Evolutionary conservation across 176 grass and related monocot genomes (phyloP).

Genomic region (Musa acuminata): DNA sequence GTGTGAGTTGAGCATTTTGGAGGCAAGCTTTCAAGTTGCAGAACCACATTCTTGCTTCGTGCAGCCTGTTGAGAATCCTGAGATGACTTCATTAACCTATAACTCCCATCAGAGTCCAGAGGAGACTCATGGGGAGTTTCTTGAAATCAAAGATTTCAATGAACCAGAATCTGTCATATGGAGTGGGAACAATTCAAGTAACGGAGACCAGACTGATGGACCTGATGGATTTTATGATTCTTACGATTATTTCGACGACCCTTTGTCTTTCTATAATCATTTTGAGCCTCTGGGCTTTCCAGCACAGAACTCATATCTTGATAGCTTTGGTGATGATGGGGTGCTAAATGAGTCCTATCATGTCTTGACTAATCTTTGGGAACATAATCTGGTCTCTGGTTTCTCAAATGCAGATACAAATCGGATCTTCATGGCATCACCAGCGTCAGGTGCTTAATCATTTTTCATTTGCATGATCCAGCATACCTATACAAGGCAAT

Average conservation of each 20-base stretch:
- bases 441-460: conserved; percentile 48
- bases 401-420: conserved; percentile 29
- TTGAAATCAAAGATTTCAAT: conserved; percentile 77
- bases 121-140: conserved; percentile 46
- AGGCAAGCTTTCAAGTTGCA: conserved; percentile 21
- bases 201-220: conserved; percentile 17
- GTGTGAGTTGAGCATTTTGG: neutral
- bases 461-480: neutral
- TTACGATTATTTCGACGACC: conserved; percentile 29
- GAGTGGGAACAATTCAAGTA: conserved; percentile 20
- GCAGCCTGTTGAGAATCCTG: conserved; percentile 22
- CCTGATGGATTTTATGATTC: conserved; percentile 30
- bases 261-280: conserved; percentile 35
- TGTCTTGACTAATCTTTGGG: conserved; percentile 32
- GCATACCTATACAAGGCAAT: neutral
- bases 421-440: conserved; percentile 30
- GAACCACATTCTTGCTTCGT: conserved; percentile 34
- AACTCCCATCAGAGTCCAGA: neutral
- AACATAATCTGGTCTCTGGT: conserved; percentile 31
- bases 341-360: conserved; percentile 28
- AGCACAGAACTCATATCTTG: conserved; percentile 32
- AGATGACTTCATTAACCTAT: conserved; percentile 6
- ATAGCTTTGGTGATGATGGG: conserved; percentile 26
- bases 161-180: conserved; percentile 35
- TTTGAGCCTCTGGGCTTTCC: conserved; percentile 23